Evolutionary conservation across 2,329 filamentous ascomycete genomes (phyloP), one percentile per base, ranked within the genome.

Genomic region (Coniochaeta sp.): DNA sequence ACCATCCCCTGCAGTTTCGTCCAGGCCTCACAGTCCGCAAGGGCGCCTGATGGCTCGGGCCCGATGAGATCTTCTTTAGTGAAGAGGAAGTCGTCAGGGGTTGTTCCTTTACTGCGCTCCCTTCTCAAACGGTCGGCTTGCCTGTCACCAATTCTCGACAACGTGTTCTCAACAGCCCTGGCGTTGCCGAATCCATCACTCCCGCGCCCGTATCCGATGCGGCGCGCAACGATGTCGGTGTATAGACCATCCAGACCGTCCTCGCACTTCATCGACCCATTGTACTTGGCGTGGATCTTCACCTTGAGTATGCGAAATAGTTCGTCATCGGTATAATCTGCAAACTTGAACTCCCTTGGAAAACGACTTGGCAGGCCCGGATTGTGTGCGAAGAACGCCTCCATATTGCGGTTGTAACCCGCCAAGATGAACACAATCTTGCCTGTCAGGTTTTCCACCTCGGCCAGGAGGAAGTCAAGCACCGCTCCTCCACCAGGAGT

Each of bases 391-490:
- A 90, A 91, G 69, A 93, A 91, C 0, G 79, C 79, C 65, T 93
- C 89, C 89, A 93, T 93, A 63, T 89, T 79, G 64, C 85, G 86
- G 57, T 78, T 78, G 70, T 93, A 93, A 0, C 90, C 89, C 0
- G 89, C 89, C 2, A 93, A 75, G 0, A 93, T 78, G 59, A 93
- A 89, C 0, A 87, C 83, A 0, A 93, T 71, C 65, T 89, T 89
- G 0, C 89, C 89, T 0, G 79, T 81, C 1, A 85, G 76, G 58
- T 91, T 90, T 65, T 93, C 89, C 0, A 91, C 82, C 65, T 92
- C 88, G 0, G 87, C 79, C 0, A 93, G 79, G 0, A 93, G 75
- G 62, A 81, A 90, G 63, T 93, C 89, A 0, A 93, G 74, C 0
- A 91, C 87, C 0, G 81, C 79, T 0, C 73, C 76, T 0, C 89